A percentile compares a stretch with the other conserved stretches of the same genome.
These are phyloP conservation scores for Leccinum angustisporum DNA, from an alignment of 1,284 basidiomycete species.

Conservation along the genomic window DNA sequence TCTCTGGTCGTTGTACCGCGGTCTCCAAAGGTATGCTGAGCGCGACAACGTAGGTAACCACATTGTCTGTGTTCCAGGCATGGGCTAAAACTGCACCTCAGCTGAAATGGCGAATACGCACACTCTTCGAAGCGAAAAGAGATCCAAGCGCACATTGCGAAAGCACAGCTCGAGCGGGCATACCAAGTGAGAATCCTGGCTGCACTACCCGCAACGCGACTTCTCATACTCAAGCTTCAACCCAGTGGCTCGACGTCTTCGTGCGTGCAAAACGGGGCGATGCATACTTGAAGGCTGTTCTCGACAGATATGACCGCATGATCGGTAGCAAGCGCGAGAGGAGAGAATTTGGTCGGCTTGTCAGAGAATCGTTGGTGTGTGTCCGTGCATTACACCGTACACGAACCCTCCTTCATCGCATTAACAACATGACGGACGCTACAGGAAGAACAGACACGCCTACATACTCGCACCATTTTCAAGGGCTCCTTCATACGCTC, in stretches of 20 bases:
- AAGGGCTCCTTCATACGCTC: slow-evolving; percentile 69
- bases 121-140: slow-evolving; percentile 53
- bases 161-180: slow-evolving; percentile 45
- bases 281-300: slow-evolving; percentile 41
- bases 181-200: slow-evolving; percentile 44
- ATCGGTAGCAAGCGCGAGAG: slow-evolving; percentile 53
- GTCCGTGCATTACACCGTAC: not conserved
- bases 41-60: slow-evolving; percentile 47
- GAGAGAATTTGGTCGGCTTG: slow-evolving; percentile 44
- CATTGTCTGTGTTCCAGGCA: not conserved
- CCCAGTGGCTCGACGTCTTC: slow-evolving; percentile 66
- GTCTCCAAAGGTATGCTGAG: slow-evolving; percentile 57
- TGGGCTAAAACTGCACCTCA: slow-evolving; percentile 29
- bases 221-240: not conserved
- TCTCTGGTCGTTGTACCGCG: slow-evolving; percentile 70
- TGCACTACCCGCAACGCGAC: not conserved
- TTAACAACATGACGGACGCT: not conserved
- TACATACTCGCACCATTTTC: slow-evolving; percentile 58
- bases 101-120: slow-evolving; percentile 57
- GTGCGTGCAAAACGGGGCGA: slow-evolving; percentile 53
- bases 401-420: not conserved
- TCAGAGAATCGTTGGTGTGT: slow-evolving; percentile 52
- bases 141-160: slow-evolving; percentile 50
- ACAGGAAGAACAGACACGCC: slow-evolving; percentile 48
- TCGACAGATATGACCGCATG: slow-evolving; percentile 56